phyloP scores from a whole-genome alignment of 2,329 filamentous ascomycete genomes.

The Aspergillus glaucus region DNA sequence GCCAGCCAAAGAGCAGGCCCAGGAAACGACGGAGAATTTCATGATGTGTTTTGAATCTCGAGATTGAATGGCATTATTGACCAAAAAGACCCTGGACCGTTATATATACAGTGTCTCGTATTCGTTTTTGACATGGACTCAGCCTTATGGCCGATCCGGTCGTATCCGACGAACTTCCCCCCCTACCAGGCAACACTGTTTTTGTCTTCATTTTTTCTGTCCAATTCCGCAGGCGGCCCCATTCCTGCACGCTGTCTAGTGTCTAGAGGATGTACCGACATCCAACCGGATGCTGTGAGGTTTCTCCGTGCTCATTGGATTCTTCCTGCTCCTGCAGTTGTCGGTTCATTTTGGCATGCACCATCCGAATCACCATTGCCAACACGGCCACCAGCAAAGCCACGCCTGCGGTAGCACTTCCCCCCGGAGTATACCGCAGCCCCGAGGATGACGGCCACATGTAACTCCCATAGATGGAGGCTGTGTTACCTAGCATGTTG shows the following conservation, averaged over 20 bases:
- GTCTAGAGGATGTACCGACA: no score
- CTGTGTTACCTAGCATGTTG: conserved; percentile 37
- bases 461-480: conserved; percentile 37
- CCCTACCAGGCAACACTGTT: neutral
- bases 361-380: conserved; percentile 27
- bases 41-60: neutral
- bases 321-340: no score
- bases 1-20: neutral
- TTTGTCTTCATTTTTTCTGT: no score
- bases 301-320: no score
- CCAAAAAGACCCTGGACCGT: no score
- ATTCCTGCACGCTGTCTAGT: neutral
- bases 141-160: neutral
- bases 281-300: no score
- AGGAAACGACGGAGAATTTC: neutral
- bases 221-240: neutral
- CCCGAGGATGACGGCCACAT: conserved; percentile 30
- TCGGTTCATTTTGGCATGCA: conserved; percentile 29
- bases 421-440: conserved; percentile 34
- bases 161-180: neutral
- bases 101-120: neutral
- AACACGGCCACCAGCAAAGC: conserved; percentile 29
- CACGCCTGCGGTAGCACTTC: conserved; percentile 30
- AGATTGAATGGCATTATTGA: no score
- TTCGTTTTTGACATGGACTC: neutral